Base-by-base conservation (phyloP, 2,329 filamentous ascomycete species). In the Penicillium aurantiogriseum region DNA sequence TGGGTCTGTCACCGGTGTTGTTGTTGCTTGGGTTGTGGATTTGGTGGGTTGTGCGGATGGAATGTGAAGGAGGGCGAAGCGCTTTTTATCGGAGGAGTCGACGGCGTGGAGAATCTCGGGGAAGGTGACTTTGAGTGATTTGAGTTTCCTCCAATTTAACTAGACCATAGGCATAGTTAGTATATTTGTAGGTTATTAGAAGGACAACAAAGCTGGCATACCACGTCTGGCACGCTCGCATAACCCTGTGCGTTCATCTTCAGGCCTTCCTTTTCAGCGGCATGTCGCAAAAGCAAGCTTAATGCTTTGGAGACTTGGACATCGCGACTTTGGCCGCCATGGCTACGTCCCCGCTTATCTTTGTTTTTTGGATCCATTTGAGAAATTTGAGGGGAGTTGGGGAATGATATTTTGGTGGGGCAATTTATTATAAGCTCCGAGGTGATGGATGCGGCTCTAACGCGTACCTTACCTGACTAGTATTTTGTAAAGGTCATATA, bases 71-170 rank as follows among this genome's bases (percentile, higher is more conserved):
- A 97, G 81, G 2, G 87, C 85, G 79, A 95, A 99, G 39, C 94
- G 89, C 75, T 97, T 89, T 78, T 99, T 99, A 69, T 93, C 90
- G 70, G 91, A 95, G 48, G 83, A 83, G 15, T 79, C 75, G 13
- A 97, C 92, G 17, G 88, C 82, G 10, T 81, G 73, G 53, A 84
- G 80, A 61, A 99, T 81, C 64, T 97, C 93, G 2, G 81, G 77
- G 56, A 96, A 83, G 0, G 88, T 89, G n/a, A 89, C 84, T 60
- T 89, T 81, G 10, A 96, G 80, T 4, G 84, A 85, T 61, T 84
- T 85, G 54, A 97, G 75, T 44, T 81, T 82, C 51, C 79, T 79
- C 71, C 83, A 86, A 67, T 77, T 75, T 36, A 88, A 78, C 80
- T 85, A 61, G n/a, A 44, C 13, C 17, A 13, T 21, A 17, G 21